Conservation (phyloP, 495 filamentous ascomycete genomes). For the Cercophora samala region DNA sequence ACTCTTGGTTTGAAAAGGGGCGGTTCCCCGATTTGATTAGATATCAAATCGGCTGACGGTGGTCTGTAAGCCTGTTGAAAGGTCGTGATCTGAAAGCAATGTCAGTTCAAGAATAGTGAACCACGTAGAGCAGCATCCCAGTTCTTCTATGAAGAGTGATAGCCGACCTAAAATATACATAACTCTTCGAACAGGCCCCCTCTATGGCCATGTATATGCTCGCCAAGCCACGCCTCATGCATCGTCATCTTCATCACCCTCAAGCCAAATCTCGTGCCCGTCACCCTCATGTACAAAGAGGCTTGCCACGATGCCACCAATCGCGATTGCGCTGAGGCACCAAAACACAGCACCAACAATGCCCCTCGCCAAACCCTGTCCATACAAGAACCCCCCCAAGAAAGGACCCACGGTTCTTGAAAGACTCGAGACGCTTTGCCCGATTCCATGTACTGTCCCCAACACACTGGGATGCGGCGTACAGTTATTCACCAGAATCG, state of each 20-base stretch:
- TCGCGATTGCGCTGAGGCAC: conserved; percentile 61
- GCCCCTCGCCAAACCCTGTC: conserved; percentile 63
- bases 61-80: not conserved
- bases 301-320: conserved; percentile 58
- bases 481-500: conserved; percentile 81
- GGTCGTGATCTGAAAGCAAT: too few species aligned
- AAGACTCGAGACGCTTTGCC: conserved; percentile 66
- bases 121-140: too few species aligned
- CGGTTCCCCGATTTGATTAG: too few species aligned
- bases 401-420: conserved; percentile 74
- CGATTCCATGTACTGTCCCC: conserved; percentile 78
- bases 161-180: too few species aligned
- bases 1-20: not conserved
- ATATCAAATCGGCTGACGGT: not conserved
- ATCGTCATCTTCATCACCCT: conserved; percentile 60
- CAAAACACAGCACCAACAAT: conserved; percentile 78
- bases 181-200: not conserved
- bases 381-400: conserved; percentile 67
- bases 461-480: conserved; percentile 77
- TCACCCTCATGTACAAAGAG: conserved; percentile 70
- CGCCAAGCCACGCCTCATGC: not conserved
- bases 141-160: too few species aligned
- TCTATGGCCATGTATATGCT: not conserved
- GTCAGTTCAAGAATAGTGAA: too few species aligned
- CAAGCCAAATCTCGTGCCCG: conserved; percentile 66